Evolutionary conservation across 73 alveolate genomes (phyloP).

Genomic region (Effrenium voratum): DNA sequence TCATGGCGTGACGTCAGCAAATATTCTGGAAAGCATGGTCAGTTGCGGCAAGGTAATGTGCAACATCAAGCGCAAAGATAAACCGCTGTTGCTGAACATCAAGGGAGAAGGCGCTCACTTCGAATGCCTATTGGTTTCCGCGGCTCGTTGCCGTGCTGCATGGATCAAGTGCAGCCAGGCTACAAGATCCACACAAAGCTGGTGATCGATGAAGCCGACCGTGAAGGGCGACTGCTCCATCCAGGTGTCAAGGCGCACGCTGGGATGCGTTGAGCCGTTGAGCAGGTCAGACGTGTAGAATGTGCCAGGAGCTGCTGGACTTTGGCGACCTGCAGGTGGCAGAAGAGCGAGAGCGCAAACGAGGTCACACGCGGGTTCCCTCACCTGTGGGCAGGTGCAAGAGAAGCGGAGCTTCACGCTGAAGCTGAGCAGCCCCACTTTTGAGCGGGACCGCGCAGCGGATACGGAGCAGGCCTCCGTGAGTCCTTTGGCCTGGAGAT

Average conservation of each 20-base stretch:
- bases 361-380: background rate
- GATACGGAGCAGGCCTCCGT: constrained; percentile 55
- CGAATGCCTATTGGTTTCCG: constrained; percentile 95
- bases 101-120: constrained; percentile 98
- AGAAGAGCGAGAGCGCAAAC: background rate
- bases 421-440: constrained; percentile 85
- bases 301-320: constrained; percentile 51
- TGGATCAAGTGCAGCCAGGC: background rate
- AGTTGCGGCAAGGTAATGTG: constrained; percentile 95
- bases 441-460: constrained; percentile 15
- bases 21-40: no score
- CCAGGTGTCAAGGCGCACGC: constrained; percentile 32
- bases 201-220: constrained; percentile 53
- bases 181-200: constrained; percentile 77
- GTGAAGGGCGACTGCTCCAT: constrained; percentile 71
- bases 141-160: background rate
- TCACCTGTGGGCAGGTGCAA: constrained; percentile 30
- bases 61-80: constrained; percentile 99
- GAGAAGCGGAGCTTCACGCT: constrained; percentile 72
- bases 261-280: background rate
- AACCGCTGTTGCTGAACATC: constrained; percentile 99
- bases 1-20: no score
- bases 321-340: constrained; percentile 63
- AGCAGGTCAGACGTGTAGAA: background rate
- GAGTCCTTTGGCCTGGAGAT: background rate